Evolutionary conservation across 1,284 basidiomycete genomes (phyloP).

Genomic region (Ustilago bromivora): DNA sequence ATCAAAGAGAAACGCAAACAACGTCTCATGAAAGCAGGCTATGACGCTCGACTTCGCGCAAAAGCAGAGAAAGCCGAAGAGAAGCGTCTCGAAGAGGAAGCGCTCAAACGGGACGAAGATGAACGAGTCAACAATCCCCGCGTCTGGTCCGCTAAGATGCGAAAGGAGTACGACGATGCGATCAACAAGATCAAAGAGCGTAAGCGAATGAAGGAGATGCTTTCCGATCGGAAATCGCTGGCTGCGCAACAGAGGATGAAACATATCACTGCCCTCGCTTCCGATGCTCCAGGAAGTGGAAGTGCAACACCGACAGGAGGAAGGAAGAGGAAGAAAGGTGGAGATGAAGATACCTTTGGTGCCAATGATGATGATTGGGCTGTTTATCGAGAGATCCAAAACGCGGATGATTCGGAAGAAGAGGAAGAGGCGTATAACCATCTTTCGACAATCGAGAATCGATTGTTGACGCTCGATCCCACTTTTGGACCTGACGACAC

Average conservation of each 20-base stretch:
- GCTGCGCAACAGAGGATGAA: conserved; percentile 98
- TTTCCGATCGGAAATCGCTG: conserved; percentile 91
- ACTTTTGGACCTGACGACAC: conserved; percentile 85
- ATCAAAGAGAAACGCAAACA: conserved; percentile 96
- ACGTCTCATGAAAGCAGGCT: conserved; percentile 91
- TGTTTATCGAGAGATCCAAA: conserved; percentile 95
- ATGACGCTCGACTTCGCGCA: conserved; percentile 87
- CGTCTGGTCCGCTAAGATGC: conserved; percentile 57
- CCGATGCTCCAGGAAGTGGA: conserved; percentile 71
- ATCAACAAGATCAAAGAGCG: conserved; percentile 89
- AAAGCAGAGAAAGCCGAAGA: conserved; percentile 86
- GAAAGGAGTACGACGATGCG: conserved; percentile 71
- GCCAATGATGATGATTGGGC: conserved; percentile 97
- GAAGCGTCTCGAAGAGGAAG: conserved; percentile 74
- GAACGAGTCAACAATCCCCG: conserved; percentile 73
- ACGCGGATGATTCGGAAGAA: conserved; percentile 87
- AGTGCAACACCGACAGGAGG: conserved; percentile 37
- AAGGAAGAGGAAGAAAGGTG: conserved; percentile 56
- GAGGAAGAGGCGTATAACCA: conserved; percentile 90
- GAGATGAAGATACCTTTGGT: conserved; percentile 89
- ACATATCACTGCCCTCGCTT: conserved; percentile 90
- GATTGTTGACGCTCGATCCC: conserved; percentile 85
- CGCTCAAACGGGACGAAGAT: conserved; percentile 83
- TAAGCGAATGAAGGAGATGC: conserved; percentile 81
- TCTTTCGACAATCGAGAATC: conserved; percentile 81